Conservation (phyloP, 2,329 filamentous ascomycete genomes). For the Hypoxylon sp. region DNA sequence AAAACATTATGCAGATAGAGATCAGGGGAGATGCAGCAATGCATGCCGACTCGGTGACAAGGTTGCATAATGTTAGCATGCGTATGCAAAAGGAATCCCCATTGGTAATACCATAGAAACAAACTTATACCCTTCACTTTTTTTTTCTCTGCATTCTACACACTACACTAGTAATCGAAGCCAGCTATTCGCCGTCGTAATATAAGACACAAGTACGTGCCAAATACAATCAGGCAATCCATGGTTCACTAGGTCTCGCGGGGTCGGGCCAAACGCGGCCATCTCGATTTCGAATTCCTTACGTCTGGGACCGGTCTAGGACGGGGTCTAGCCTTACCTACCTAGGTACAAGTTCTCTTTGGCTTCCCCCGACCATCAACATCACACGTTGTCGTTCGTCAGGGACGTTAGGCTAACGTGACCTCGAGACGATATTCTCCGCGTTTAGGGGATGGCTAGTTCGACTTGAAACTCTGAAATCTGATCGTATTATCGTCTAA, state of each 20-base stretch:
- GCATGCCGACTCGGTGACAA: constrained; percentile 25
- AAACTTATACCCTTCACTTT: not conserved
- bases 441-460: constrained; percentile 28
- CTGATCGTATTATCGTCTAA: constrained; percentile 39
- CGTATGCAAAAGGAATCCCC: constrained; percentile 14
- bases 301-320: constrained; percentile 25
- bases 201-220: constrained; percentile 17
- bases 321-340: constrained; percentile 32
- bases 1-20: constrained; percentile 32
- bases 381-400: constrained; percentile 40
- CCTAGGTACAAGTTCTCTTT: not conserved
- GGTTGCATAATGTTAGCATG: constrained; percentile 6
- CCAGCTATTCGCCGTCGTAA: constrained; percentile 2
- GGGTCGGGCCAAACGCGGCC: constrained; percentile 36
- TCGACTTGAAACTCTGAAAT: constrained; percentile 41
- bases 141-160: not conserved
- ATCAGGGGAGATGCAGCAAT: constrained; percentile 36
- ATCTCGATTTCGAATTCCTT: constrained; percentile 39
- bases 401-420: constrained; percentile 32
- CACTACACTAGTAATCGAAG: not conserved
- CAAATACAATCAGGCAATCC: constrained; percentile 20
- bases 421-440: constrained; percentile 41
- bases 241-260: constrained; percentile 30
- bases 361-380: constrained; percentile 12
- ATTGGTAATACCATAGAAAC: constrained; percentile 9